A percentile compares a stretch with the other conserved stretches of the same genome.
These are phyloP conservation scores for Escovopsis sp. DNA, from an alignment of 2,329 filamentous ascomycete species.

Conservation along the genomic window DNA sequence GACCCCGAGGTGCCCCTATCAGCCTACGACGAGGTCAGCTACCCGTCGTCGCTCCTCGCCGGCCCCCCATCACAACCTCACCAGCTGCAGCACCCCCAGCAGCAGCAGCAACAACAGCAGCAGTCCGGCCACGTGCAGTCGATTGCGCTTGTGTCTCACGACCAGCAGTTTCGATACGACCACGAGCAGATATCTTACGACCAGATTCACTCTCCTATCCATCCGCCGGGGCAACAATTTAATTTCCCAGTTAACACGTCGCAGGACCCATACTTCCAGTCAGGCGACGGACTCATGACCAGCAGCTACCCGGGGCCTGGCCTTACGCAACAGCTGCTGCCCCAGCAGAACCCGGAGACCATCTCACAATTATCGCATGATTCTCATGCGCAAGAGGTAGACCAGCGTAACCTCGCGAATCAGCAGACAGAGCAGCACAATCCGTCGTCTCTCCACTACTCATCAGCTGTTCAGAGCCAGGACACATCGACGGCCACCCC, in stretches of 20 bases:
- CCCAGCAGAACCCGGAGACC: conserved; percentile 39
- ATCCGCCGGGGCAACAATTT: conserved; percentile 9
- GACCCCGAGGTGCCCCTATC: conserved; percentile 26
- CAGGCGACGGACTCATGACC: conserved; percentile 20
- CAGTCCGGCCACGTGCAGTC: conserved; percentile 8
- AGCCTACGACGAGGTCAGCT: conserved; percentile 31
- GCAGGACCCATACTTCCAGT: conserved; percentile 19
- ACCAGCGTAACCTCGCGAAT: conserved; percentile 24
- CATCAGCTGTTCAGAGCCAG: conserved; percentile 17
- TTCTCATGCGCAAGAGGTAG: conserved; percentile 37
- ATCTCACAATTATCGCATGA: conserved; percentile 49
- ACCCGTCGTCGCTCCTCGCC: conserved; percentile 16
- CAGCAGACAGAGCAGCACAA: conserved; percentile 29
- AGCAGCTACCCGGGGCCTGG: conserved; percentile 21
- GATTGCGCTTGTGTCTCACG: conserved; percentile 5
- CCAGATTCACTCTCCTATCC: conserved; percentile 13
- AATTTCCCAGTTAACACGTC: conserved; percentile 8
- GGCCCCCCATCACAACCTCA: conserved; percentile 10
- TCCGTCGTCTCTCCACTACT: conserved; percentile 28
- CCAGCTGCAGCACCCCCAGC: conserved; percentile 10
- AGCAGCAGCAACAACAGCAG: conserved; percentile 3
- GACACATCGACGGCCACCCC: conserved; percentile 18
- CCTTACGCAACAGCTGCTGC: conserved; percentile 11
- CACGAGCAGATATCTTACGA: conserved; percentile 25
- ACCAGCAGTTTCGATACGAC: conserved; percentile 15